Evolutionary conservation across 116 monocot genomes (phyloP), one percentile per base, ranked within the genome.

Genomic region (Iris pallida): DNA sequence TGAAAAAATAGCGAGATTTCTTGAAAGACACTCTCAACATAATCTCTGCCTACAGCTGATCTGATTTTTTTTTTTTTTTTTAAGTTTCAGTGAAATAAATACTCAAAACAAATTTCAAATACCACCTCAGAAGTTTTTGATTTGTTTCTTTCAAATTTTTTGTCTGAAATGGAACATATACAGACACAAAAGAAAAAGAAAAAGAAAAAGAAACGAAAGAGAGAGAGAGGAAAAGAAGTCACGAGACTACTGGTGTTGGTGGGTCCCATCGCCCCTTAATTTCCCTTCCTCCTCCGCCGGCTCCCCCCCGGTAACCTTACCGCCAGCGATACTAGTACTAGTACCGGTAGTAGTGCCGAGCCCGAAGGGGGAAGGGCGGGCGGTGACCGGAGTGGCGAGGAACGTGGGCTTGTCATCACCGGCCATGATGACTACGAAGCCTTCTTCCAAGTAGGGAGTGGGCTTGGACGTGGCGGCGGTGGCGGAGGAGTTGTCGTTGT

Each of bases 371-470:
- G 48, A 49, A 0, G 47, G 47, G 11, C 64, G 64, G 64, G 14
- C 13, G 14, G n/a, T 20, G 16, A 58, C 30, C n/a, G 73, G 73
- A 8, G 53, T 64, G 5, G 73, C 73, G 14, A 65, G 48, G 43
- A 47, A 65, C 0, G 55, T 46, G 6, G 64, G 55, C 41, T 65
- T 73, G 1, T 57, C 47, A 4, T 65, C 57, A 3, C 64, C 65
- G 1, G 73, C 65, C 65, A 73, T 65, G 8, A 65, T 65, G 14
- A 65, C 73, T 6, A 65, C 73, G 19, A 65, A 5, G n/a, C 57
- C 20, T 20, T 73, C 20, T 14, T 56, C 56, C 13, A 45, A 57
- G 8, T 0, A 40, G 47, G 45, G 20, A 42, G 53, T 16, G 4
- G 54, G 12, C 64, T 63, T 16, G 5, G 20, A 8, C 45, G 53